These are phyloP conservation scores for Metschnikowia picachoensis DNA, from an alignment of 805 yeast species.

Conservation along the genomic window DNA sequence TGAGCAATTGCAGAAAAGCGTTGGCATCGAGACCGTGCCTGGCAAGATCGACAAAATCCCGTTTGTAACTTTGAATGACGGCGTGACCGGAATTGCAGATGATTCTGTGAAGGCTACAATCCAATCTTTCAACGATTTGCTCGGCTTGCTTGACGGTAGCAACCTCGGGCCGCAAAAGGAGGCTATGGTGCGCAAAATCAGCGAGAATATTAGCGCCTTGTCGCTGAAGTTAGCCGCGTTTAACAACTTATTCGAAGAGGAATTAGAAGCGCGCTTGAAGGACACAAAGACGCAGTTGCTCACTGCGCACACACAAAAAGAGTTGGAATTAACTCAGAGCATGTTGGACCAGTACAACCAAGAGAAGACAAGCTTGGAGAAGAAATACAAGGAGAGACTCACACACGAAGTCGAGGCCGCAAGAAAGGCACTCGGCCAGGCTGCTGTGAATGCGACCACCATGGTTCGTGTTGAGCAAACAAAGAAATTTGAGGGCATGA, in stretches of 20 bases:
- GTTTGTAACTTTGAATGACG: conserved; percentile 24
- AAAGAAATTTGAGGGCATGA: conserved; percentile 56
- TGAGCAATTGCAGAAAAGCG: conserved; percentile 40
- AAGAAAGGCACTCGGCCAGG: conserved; percentile 57
- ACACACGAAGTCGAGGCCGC: conserved; percentile 64
- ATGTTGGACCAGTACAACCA: conserved; percentile 57
- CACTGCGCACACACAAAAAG: conserved; percentile 41
- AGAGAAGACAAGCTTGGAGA: conserved; percentile 59
- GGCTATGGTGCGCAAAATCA: conserved; percentile 29
- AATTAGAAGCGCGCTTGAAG: conserved; percentile 32
- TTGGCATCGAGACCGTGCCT: conserved; percentile 32
- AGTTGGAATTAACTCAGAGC: conserved; percentile 54
- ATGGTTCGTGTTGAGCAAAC: conserved; percentile 67
- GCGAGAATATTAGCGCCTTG: conserved; percentile 30
- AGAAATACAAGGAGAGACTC: conserved; percentile 55
- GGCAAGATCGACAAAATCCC: conserved; percentile 33
- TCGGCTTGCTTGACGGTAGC: conserved; percentile 32
- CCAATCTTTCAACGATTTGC: conserved; percentile 37
- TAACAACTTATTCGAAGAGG: conserved; percentile 34
- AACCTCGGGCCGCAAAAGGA: conserved; percentile 24
- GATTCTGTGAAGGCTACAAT: conserved; percentile 33
- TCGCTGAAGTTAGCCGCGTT: conserved; percentile 30
- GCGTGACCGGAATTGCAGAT: conserved; percentile 25
- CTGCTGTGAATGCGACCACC: conserved; percentile 70
- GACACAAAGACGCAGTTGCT: conserved; percentile 38